Percentiles rank a stretch among this genome's conserved stretches.
Evolutionary conservation across 495 filamentous ascomycete species (phyloP).

Genomic region (Neurospora sp.): DNA sequence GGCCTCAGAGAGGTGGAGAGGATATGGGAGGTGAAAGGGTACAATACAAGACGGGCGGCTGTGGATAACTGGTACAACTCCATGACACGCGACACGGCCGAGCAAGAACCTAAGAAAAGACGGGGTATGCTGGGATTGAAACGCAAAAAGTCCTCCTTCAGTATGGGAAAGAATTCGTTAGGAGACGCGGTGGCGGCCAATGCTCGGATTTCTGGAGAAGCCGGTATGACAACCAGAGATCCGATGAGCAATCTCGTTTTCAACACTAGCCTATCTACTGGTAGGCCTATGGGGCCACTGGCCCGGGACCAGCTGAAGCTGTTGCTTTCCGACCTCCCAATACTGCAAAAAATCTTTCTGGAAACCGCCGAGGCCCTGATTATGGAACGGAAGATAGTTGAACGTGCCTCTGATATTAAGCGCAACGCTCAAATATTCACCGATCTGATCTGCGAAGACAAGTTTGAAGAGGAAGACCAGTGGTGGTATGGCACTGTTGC

Average conservation of each 20-base stretch:
- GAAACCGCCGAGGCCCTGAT: conserved; percentile 46
- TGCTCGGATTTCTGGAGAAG: neutral
- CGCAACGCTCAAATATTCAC: conserved; percentile 42
- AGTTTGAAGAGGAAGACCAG: conserved; percentile 39
- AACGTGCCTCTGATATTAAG: conserved; percentile 40
- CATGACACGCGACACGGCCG: conserved; percentile 30
- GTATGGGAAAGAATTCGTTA: conserved; percentile 13
- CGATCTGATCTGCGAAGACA: conserved; percentile 44
- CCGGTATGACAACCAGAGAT: neutral
- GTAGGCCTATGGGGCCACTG: conserved; percentile 44
- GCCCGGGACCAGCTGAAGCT: conserved; percentile 35
- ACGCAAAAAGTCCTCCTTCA: conserved; percentile 38
- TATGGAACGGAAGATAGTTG: conserved; percentile 42
- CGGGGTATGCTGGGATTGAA: conserved; percentile 36
- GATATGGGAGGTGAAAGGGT: conserved; percentile 50
- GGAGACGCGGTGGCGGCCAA: conserved; percentile 2
- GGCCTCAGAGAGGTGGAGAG: conserved; percentile 44
- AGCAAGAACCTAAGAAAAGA: conserved; percentile 33
- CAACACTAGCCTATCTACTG: conserved; percentile 40
- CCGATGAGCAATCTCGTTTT: conserved; percentile 31
- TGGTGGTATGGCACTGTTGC: conserved; percentile 40
- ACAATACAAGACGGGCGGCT: conserved; percentile 40
- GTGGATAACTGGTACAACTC: conserved; percentile 45
- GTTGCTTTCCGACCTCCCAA: conserved; percentile 39
- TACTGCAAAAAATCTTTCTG: conserved; percentile 40